A percentile compares a stretch with the other conserved stretches of the same genome.
phyloP scores from a whole-genome alignment of 345 rosid species.

The Eucalyptus curtisii region DNA sequence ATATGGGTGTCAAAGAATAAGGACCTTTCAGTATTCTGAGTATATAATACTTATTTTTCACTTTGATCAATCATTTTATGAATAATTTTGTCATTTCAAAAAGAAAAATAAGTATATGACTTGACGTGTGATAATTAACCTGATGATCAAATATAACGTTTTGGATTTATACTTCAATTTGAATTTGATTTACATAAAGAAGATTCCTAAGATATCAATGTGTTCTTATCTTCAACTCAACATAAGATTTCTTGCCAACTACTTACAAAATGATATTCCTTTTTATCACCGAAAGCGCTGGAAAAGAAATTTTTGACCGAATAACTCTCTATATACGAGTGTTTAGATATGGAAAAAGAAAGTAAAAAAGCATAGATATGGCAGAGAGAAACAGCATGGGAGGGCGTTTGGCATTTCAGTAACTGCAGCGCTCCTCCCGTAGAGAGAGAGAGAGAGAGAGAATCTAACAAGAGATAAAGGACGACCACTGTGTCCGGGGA shows the following conservation, averaged over 20 bases:
- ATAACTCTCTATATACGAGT: background rate
- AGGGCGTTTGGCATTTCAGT: background rate
- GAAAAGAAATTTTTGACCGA: background rate
- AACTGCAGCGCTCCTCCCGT: background rate
- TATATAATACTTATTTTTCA: background rate
- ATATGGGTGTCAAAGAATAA: background rate
- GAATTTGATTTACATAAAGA: background rate
- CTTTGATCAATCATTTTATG: background rate
- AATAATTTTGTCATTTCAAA: background rate
- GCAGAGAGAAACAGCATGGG: background rate
- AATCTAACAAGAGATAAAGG: background rate
- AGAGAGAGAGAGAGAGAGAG: background rate
- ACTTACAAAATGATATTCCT: background rate
- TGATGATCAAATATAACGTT: background rate
- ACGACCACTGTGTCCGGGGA: background rate
- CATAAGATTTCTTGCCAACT: background rate
- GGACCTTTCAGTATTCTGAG: background rate
- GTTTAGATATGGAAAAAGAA: background rate
- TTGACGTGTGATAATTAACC: fast-evolving
- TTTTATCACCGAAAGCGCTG: background rate
- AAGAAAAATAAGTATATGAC: background rate
- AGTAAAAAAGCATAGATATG: background rate
- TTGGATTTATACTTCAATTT: background rate
- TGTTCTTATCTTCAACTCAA: background rate
- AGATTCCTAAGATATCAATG: background rate